phyloP scores from a whole-genome alignment of 2,329 filamentous ascomycete genomes.

The Aureobasidium uvarum region DNA sequence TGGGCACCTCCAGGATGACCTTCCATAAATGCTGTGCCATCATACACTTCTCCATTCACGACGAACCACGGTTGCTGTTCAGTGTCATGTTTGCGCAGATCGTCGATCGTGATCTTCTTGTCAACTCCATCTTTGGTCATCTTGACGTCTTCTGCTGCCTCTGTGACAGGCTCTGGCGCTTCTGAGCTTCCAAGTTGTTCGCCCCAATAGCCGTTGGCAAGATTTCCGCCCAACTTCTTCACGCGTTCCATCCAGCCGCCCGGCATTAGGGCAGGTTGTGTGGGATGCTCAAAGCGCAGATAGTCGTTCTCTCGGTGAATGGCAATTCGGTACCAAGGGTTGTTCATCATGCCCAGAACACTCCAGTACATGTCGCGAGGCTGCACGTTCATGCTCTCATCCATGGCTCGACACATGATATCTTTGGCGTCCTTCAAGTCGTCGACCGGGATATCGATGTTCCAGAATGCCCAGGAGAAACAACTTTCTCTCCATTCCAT shows the following conservation, averaged over 20 bases:
- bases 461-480: slow-evolving; percentile 95
- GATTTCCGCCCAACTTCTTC: slow-evolving; percentile 76
- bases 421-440: slow-evolving; percentile 65
- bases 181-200: slow-evolving; percentile 61
- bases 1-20: slow-evolving; percentile 82
- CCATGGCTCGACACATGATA: slow-evolving; percentile 82
- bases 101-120: slow-evolving; percentile 64
- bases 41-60: slow-evolving; percentile 82
- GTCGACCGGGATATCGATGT: slow-evolving; percentile 62
- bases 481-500: slow-evolving; percentile 76
- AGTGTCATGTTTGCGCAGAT: slow-evolving; percentile 66
- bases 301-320: slow-evolving; percentile 65
- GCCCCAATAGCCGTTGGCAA: slow-evolving; percentile 82
- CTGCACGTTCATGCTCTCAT: slow-evolving; percentile 81
- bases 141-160: slow-evolving; percentile 63
- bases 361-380: slow-evolving; percentile 96
- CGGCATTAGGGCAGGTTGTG: slow-evolving; percentile 70
- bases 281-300: slow-evolving; percentile 83
- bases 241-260: slow-evolving; percentile 94
- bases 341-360: slow-evolving; percentile 97
- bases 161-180: slow-evolving; percentile 44
- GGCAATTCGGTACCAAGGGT: slow-evolving; percentile 83
- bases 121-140: slow-evolving; percentile 71
- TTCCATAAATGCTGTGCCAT: slow-evolving; percentile 76
- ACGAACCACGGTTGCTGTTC: slow-evolving; percentile 79